phyloP scores from a whole-genome alignment of 2,329 filamentous ascomycete genomes.

The Neoscytalidium dimidiatum region DNA sequence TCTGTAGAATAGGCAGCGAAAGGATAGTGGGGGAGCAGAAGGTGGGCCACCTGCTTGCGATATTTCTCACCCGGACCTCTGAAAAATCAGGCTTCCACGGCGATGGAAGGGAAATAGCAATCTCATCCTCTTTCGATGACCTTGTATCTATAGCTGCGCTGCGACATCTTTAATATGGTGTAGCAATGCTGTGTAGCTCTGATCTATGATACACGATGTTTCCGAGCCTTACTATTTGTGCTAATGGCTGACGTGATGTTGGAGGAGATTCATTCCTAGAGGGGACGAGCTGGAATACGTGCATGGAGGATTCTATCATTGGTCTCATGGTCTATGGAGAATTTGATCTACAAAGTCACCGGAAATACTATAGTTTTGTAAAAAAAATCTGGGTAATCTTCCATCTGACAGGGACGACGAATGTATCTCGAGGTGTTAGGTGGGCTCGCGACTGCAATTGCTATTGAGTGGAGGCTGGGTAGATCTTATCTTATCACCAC shows the following conservation, averaged over 20 bases:
- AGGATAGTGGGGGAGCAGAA: not conserved
- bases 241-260: not conserved
- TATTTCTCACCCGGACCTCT: conserved; percentile 9
- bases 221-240: not conserved
- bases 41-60: not conserved
- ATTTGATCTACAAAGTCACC: too few species aligned
- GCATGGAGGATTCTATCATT: too few species aligned
- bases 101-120: conserved; percentile 16
- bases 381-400: too few species aligned
- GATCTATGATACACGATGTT: not conserved
- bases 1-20: not conserved
- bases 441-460: too few species aligned
- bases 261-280: too few species aligned
- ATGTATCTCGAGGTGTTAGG: not conserved
- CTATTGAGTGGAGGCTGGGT: not conserved
- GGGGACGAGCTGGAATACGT: too few species aligned
- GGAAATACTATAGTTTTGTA: too few species aligned
- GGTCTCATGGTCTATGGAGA: not conserved
- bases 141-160: conserved; percentile 9
- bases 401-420: too few species aligned
- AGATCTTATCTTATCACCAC: conserved; percentile 17
- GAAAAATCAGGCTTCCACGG: conserved; percentile 15
- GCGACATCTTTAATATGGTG: not conserved
- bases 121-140: conserved; percentile 18
- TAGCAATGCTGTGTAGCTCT: not conserved